Evolutionary conservation across 129 eudicot species (phyloP), one percentile per base, ranked within the genome.

Genomic region (Sambucus nigra): DNA sequence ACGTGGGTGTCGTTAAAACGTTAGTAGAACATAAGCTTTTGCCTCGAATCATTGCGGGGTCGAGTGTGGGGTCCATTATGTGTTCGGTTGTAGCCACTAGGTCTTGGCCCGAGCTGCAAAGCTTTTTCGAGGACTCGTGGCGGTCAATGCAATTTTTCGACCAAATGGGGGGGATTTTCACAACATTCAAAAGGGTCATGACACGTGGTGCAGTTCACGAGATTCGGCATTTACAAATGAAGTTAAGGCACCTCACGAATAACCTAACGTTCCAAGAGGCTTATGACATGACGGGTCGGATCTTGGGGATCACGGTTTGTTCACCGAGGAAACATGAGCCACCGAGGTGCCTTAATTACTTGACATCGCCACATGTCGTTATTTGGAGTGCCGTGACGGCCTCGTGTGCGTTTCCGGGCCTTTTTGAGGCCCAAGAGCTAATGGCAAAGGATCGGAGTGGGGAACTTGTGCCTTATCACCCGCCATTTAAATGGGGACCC

Each of bases 321-420:
- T 91, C 99, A 15, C 95, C 95, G 11, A 72, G 99, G 63, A 91
- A 91, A 45, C 99, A 91, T 28, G 99, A 91, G 33, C 95, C 99
- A 22, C 95, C 95, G 0, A 76, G 99, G 67, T 86, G 95, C 78
- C 67, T 91, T 7, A 86, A 91, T 29, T 91, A 91, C 82, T 73
- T 91, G 73, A 86, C 99, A 7, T 91, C 99, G 12, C 99, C 99
- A 19, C 89, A 86, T 32, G 94, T 91, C 21, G 95, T 91, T 15
- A 91, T 91, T 50, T 91, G 95, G 99, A 91, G 99, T 9, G 95
- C 99, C 1, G 99, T 91, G 51, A 86, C 99, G 1, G 95, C 99
- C 57, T 91, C 99, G 25, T 91, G 99, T 74, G 99, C 99, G 7
- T 91, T 91, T 72, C 95, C 99, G 0, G 99, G 99, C 8, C 99